Percentiles rank a stretch among this genome's conserved stretches.
Conservation (phyloP, 352 stramenopile species). For the Pythium brachiatum region DNA sequence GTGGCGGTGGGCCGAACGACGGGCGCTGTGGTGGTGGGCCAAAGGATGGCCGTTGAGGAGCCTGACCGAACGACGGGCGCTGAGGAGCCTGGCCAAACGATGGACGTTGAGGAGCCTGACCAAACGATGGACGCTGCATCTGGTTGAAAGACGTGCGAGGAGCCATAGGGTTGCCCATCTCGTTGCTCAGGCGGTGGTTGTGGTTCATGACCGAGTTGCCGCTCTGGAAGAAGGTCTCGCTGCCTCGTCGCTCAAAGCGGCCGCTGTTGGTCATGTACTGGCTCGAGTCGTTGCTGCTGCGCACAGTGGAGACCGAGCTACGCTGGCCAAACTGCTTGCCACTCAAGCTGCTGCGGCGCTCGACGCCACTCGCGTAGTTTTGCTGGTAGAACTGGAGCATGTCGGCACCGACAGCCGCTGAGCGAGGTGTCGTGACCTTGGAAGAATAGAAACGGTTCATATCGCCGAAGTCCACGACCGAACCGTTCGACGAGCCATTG, state of each 20-base stretch:
- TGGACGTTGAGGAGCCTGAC: constrained; percentile 4
- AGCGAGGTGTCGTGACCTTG: constrained; percentile 25
- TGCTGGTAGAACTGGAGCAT: constrained; percentile 31
- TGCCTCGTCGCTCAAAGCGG: constrained; percentile 20
- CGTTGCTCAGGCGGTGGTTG: constrained; percentile 25
- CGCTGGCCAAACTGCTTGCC: constrained; percentile 18
- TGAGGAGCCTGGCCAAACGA: not conserved
- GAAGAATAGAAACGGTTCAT: constrained; percentile 74
- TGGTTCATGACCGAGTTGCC: constrained; percentile 26
- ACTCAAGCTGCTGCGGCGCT: constrained; percentile 16
- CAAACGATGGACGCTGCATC: constrained; percentile 8
- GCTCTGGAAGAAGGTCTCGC: constrained; percentile 30
- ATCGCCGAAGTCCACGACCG: constrained; percentile 71
- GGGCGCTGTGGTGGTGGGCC: no score
- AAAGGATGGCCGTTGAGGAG: no score
- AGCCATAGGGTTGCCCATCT: constrained; percentile 4
- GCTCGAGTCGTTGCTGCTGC: constrained; percentile 26
- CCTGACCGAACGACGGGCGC: constrained; percentile 20
- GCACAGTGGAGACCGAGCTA: constrained; percentile 27
- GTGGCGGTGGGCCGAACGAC: no score
- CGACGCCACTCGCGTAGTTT: constrained; percentile 26
- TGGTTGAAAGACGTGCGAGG: constrained; percentile 15
- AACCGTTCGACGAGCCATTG: constrained; percentile 57
- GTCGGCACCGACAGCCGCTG: constrained; percentile 22
- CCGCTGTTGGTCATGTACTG: constrained; percentile 16